phyloP scores from a whole-genome alignment of 2,329 filamentous ascomycete genomes.

The Verticillium dahliae region DNA sequence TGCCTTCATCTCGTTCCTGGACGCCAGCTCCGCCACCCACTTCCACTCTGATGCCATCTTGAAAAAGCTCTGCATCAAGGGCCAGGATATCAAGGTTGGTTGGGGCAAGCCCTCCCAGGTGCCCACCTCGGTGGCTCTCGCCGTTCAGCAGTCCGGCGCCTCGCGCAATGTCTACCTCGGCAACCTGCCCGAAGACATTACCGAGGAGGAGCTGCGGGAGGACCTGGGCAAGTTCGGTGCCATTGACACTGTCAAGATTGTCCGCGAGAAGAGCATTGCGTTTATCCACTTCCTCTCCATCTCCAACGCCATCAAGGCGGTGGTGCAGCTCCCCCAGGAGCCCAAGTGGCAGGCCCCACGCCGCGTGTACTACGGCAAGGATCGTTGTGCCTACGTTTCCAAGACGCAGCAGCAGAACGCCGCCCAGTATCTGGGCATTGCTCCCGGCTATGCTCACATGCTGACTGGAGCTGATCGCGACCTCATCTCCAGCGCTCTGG shows the following conservation, averaged over 20 bases:
- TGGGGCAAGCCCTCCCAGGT: conserved; percentile 99
- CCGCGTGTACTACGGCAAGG: conserved; percentile 97
- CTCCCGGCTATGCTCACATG: conserved; percentile 92
- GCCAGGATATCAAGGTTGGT: conserved; percentile 98
- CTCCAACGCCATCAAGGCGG: conserved; percentile 96
- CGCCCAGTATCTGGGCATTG: conserved; percentile 94
- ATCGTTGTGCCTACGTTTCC: conserved; percentile 95
- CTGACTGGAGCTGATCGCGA: conserved; percentile 94
- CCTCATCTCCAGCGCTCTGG: conserved; percentile 90
- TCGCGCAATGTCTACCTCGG: conserved; percentile 96
- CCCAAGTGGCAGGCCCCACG: conserved; percentile 93
- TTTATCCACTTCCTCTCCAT: conserved; percentile 98
- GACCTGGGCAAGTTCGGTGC: conserved; percentile 94
- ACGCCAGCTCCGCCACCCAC: conserved; percentile 94
- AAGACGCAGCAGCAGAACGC: conserved; percentile 99
- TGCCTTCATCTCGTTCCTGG: conserved; percentile 97
- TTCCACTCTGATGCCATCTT: conserved; percentile 99
- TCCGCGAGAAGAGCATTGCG: conserved; percentile 94
- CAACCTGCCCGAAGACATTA: conserved; percentile 83
- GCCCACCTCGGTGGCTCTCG: conserved; percentile 92
- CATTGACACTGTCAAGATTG: conserved; percentile 96
- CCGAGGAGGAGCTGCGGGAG: conserved; percentile 87
- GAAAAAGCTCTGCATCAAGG: conserved; percentile 98
- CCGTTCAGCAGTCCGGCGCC: conserved; percentile 93
- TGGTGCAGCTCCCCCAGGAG: conserved; percentile 92